Base-by-base conservation (phyloP, 331 rosid species). In the Erythrophleum ivorense region DNA sequence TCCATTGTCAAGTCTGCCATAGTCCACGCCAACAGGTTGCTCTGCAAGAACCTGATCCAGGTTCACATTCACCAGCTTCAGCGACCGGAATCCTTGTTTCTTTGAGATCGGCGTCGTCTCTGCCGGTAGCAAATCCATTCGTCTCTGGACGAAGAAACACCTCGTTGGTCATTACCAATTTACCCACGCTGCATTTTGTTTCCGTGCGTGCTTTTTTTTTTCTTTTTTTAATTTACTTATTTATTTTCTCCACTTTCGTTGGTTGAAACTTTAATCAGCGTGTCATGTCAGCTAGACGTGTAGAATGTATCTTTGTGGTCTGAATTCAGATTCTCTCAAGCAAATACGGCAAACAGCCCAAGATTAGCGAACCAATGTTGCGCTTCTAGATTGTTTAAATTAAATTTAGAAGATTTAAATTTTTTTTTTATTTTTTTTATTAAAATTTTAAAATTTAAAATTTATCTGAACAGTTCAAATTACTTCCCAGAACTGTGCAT, bases 1-100 rank as follows among this genome's bases (percentile, higher is more conserved):
- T 24, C 99, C 99, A 85, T 92, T 96, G 41, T 89, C 91, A 33
- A 96, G 99, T 16, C 86, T 83, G 82, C 99, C 98, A 81, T 80
- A 93, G 83, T 80, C 77, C 58, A 92, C 98, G 55, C 94, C 99
- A 18, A 86, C 75, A 0, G 97, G 97, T 43, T 90, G 75, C 29
- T 84, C 88, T 0, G 90, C 64, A 46, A 93, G 94, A 43, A 76
- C 69, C 9, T 87, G 91, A 82, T 90, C 91, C 94, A 91, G 86
- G 76, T 91, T 94, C 49, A 87, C 85, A 86, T 59, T 87, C 10
- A 93, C 84, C 54, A 91, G 87, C 88, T 95, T 95, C 76, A 95
- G 85, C 2, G 99, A 95, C 94, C 97, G 85, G 89, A 95, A 95
- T 8, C 98, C 89, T 34, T 87, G 94, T 78, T 93, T 95, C 86